phyloP scores from a whole-genome alignment of 768 basidiomycete genomes.

The Lentinula boryana region DNA sequence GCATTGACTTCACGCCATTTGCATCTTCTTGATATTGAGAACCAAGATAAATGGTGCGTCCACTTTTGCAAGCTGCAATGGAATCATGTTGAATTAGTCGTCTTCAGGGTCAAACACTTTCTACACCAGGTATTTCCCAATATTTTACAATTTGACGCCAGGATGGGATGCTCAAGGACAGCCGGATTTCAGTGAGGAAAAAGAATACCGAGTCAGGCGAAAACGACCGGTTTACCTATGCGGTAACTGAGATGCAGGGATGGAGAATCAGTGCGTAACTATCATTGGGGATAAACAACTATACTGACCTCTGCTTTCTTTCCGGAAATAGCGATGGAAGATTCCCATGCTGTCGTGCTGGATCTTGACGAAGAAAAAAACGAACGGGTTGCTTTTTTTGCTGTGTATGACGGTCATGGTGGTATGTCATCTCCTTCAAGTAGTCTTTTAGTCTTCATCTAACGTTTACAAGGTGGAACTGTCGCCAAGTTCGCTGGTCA shows the following conservation, averaged over 20 bases:
- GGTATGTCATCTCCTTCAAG: constrained; percentile 43
- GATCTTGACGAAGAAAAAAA: constrained; percentile 50
- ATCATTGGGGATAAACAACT: constrained; percentile 4
- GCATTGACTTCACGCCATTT: not conserved
- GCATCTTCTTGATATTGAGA: not conserved
- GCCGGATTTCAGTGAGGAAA: constrained; percentile 52
- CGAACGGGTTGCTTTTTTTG: constrained; percentile 77
- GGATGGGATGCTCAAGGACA: constrained; percentile 7
- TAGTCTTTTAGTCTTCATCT: constrained; percentile 4
- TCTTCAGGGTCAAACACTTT: constrained; percentile 79
- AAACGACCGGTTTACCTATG: constrained; percentile 68
- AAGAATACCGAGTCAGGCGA: constrained; percentile 74
- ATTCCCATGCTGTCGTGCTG: constrained; percentile 78
- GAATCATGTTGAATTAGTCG: not conserved
- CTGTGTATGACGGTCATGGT: constrained; percentile 97
- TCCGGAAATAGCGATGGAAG: constrained; percentile 82
- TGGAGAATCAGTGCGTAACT: constrained; percentile 90
- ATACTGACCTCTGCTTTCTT: constrained; percentile 13
- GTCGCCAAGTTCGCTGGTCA: constrained; percentile 87
- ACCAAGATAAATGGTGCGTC: not conserved
- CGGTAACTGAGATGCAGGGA: constrained; percentile 96
- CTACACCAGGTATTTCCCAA: constrained; percentile 57
- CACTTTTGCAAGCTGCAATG: not conserved
- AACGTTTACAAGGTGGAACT: constrained; percentile 50
- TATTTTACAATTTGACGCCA: not conserved